Percentiles rank a stretch among this genome's conserved stretches.
These are phyloP conservation scores for Leptographium flavum DNA, from an alignment of 2,329 filamentous ascomycete genomes.

Conservation along the genomic window DNA sequence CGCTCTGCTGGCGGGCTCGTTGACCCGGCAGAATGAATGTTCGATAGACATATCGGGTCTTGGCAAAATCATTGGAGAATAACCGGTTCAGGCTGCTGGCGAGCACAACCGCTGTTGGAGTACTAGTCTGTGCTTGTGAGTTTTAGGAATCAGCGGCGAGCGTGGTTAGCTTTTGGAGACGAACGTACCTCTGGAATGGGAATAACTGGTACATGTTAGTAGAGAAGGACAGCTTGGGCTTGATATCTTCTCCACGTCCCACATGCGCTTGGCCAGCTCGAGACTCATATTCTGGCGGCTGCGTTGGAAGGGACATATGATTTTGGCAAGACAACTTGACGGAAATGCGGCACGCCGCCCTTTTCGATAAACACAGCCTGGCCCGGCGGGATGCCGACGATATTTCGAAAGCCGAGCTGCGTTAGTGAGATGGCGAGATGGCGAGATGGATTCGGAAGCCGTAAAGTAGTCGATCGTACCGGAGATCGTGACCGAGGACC, in stretches of 20 bases:
- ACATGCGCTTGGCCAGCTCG: slow-evolving; percentile 62
- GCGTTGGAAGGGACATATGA: slow-evolving; percentile 67
- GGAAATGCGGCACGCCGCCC: slow-evolving; percentile 57
- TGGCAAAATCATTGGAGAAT: slow-evolving; percentile 71
- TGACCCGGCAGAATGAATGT: slow-evolving; percentile 71
- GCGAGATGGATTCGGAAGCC: slow-evolving; percentile 75
- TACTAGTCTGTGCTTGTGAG: slow-evolving; percentile 53
- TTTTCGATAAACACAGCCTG: slow-evolving; percentile 53
- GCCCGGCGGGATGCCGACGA: slow-evolving; percentile 66
- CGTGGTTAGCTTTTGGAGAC: not conserved
- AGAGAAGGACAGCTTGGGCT: not conserved
- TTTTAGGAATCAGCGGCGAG: not conserved
- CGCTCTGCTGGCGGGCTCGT: slow-evolving; percentile 65
- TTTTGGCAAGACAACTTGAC: slow-evolving; percentile 54
- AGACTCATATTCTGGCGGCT: slow-evolving; percentile 78
- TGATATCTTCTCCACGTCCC: slow-evolving; percentile 40
- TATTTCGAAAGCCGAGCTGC: slow-evolving; percentile 66
- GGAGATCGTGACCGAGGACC: slow-evolving; percentile 47
- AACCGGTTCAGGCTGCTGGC: slow-evolving; percentile 64
- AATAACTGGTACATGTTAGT: slow-evolving; percentile 12
- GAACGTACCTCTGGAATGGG: slow-evolving; percentile 10
- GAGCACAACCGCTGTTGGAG: slow-evolving; percentile 64
- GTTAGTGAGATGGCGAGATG: too few species aligned
- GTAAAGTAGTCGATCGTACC: slow-evolving; percentile 72
- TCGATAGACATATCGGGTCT: slow-evolving; percentile 79